These are phyloP conservation scores for Gossypium thurberi DNA, from an alignment of 345 rosid species.

Conservation along the genomic window DNA sequence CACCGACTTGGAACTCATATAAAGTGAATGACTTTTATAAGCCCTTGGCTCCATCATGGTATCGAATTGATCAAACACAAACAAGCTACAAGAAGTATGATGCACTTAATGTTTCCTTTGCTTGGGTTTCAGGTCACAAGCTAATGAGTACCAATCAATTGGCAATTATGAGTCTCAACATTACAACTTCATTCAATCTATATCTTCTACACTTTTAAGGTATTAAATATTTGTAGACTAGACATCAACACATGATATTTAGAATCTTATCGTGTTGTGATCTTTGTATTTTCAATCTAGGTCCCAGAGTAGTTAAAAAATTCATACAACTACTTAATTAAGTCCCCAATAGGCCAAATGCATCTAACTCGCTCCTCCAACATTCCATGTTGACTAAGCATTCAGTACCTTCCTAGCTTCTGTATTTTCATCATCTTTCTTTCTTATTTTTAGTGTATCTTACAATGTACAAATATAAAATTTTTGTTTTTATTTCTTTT, in stretches of 20 bases:
- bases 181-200: not conserved
- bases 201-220: not conserved
- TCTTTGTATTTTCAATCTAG: not conserved
- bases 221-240: not conserved
- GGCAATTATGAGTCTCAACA: not conserved
- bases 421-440: not conserved
- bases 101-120: not conserved
- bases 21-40: constrained; percentile 1
- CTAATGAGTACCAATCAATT: not conserved
- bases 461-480: not conserved
- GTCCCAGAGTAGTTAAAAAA: not conserved
- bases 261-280: not conserved
- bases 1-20: constrained; percentile 1
- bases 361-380: not conserved
- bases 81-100: not conserved
- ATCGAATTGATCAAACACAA: not conserved
- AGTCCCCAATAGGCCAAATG: constrained; percentile 4
- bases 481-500: not conserved
- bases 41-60: constrained; percentile 18
- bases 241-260: not conserved
- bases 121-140: not conserved
- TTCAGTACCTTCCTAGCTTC: not conserved
- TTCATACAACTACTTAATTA: not conserved
- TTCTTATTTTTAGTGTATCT: not conserved
- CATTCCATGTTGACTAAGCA: not conserved